Evolutionary conservation across 495 filamentous ascomycete species (phyloP), one percentile per base, ranked within the genome.

Genomic region (Penicillium lagena): DNA sequence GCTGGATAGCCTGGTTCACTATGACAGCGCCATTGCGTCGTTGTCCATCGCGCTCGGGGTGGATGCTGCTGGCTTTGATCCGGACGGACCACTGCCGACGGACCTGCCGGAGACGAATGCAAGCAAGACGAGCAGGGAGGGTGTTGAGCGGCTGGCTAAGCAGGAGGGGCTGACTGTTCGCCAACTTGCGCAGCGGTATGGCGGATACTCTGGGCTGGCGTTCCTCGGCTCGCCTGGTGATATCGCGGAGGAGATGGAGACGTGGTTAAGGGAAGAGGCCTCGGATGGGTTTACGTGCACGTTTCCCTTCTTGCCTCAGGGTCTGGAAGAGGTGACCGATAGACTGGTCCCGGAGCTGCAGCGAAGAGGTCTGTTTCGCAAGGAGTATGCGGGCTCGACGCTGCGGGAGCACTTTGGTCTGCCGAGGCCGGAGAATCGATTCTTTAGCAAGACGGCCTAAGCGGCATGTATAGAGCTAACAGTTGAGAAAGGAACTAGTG

Each of bases 11-110:
- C 48, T 75, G 29, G 76, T 79, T 9, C 71, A 79, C 46, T 77
- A 78, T 30, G 75, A 80, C 29, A 78, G 70, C 54, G 64, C 68
- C 9, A 73, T 80, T 52, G 74, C 74, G n/a, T 76, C 72, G 9
- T 54, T 80, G 35, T 76, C 71, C 2, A 62, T 77, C 22, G 46
- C 56, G 5, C 60, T 80, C 7, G 75, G 75, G 2, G 57, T 43
- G 2, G 75, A 80, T 56, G 71, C 59, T 9, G 61, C 68, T 9
- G 52, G 42, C 0, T 66, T 80, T 33, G 72, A 78, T 27, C 73
- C 73, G 0, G 74, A 79, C 37, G 62, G 49, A 1, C 67, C 67
- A 0, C 52, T 79, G 15, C 76, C 75, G n/a, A 47, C 49, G 0
- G 68, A 75, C 11, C 44, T 78, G 12, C 70, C 71, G 0, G 71